Evolutionary conservation across 352 stramenopile genomes (phyloP).

Genomic region (Vaucheria bursata): DNA sequence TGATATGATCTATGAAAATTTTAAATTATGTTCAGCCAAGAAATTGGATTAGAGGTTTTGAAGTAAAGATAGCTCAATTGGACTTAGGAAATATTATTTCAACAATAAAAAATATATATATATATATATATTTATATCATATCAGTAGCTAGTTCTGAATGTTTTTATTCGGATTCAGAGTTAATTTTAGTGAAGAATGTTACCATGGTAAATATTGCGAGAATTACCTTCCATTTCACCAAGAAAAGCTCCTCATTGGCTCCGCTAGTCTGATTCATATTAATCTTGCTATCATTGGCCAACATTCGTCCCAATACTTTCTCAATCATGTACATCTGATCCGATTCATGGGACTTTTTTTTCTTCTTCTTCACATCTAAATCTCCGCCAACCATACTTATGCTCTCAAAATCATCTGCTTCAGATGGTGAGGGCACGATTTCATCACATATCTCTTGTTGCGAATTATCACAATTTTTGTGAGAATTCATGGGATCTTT

Average conservation of each 20-base stretch:
- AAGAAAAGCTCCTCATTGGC: slow-evolving; percentile 36
- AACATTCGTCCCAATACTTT: slow-evolving; percentile 33
- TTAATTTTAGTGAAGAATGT: neutral
- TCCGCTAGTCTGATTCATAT: neutral
- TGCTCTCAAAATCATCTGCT: slow-evolving; percentile 6
- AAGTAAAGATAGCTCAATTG: neutral
- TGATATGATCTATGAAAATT: too few relatives aligned
- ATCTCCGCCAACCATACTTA: slow-evolving; percentile 4
- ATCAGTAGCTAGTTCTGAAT: neutral
- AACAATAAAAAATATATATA: neutral
- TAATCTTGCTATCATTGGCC: neutral
- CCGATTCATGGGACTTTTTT: too few relatives aligned
- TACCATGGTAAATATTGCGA: neutral
- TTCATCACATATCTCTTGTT: neutral
- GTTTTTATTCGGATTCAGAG: neutral
- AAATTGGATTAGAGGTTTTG: too few relatives aligned
- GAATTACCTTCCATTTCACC: slow-evolving; percentile 41
- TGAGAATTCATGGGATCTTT: neutral
- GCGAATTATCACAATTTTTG: neutral
- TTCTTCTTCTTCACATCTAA: neutral
- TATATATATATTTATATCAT: neutral
- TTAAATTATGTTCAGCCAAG: too few relatives aligned
- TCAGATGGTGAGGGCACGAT: neutral
- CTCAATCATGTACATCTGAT: slow-evolving; percentile 24
- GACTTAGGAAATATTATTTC: neutral